Conservation (phyloP, 495 filamentous ascomycete genomes). For the Pseudomonodictys pantanalensis region DNA sequence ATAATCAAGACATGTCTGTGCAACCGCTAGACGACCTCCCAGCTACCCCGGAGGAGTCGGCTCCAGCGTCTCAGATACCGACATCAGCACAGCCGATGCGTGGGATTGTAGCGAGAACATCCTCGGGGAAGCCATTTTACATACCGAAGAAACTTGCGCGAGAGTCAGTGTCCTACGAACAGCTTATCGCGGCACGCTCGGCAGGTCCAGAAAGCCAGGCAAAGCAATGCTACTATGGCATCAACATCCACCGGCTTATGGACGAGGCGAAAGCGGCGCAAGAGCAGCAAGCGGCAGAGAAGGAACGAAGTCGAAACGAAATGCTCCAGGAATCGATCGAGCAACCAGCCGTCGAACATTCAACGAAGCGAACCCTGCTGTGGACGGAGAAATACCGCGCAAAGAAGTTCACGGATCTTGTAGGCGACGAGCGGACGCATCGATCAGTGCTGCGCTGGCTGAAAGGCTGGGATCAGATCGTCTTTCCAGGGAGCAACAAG, state of each 20-base stretch:
- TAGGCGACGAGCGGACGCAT: conserved; percentile 93
- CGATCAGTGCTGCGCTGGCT: conserved; percentile 89
- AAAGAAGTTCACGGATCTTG: conserved; percentile 83
- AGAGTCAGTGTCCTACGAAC: conserved; percentile 58
- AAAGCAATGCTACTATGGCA: conserved; percentile 83
- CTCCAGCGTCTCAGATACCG: neutral
- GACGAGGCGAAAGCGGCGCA: conserved; percentile 59
- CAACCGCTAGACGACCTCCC: conserved; percentile 12
- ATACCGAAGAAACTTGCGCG: conserved; percentile 53
- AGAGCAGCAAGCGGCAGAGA: conserved; percentile 12
- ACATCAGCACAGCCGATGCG: neutral
- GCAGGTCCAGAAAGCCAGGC: conserved; percentile 65
- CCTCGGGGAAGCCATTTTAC: conserved; percentile 60
- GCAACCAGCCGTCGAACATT: neutral
- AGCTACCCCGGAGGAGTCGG: conserved; percentile 4
- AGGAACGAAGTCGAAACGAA: neutral
- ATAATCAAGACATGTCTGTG: conserved; percentile 8
- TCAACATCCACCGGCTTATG: conserved; percentile 80
- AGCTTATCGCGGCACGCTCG: conserved; percentile 67
- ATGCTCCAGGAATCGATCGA: conserved; percentile 28
- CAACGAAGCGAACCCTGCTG: conserved; percentile 33
- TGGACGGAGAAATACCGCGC: conserved; percentile 66
- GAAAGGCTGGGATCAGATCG: conserved; percentile 88
- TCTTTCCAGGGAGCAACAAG: conserved; percentile 72
- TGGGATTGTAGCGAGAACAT: conserved; percentile 56